Conservation (phyloP, 163 green algal species). For the Prototheca wickerhamii region DNA sequence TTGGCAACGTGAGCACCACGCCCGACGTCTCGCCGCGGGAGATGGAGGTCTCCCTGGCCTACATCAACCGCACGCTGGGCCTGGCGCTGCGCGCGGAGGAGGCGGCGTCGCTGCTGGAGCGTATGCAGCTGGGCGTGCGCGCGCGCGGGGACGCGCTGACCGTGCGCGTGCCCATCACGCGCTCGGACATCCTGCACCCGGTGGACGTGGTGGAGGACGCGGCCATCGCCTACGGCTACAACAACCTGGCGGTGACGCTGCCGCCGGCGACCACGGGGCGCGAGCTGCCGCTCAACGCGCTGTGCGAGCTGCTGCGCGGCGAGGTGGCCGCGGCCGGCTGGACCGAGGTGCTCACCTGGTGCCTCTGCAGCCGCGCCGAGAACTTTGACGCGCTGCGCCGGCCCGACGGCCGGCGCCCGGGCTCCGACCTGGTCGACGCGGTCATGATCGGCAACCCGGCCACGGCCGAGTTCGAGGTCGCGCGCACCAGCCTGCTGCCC, state of each 20-base stretch:
- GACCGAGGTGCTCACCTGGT: constrained; percentile 82
- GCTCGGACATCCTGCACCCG: constrained; percentile 89
- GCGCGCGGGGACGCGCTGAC: constrained; percentile 16
- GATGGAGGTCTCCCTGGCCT: constrained; percentile 59
- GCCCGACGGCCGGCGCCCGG: neutral
- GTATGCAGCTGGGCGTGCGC: constrained; percentile 60
- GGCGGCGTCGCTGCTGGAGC: constrained; percentile 54
- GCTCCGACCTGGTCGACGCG: constrained; percentile 43
- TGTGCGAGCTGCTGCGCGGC: constrained; percentile 71
- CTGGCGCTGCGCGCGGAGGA: constrained; percentile 46
- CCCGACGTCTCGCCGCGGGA: constrained; percentile 62
- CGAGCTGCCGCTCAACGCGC: constrained; percentile 87
- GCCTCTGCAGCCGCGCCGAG: constrained; percentile 66
- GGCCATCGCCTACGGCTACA: constrained; percentile 96
- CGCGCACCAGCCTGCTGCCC: constrained; percentile 76
- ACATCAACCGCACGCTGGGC: constrained; percentile 82
- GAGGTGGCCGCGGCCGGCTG: constrained; percentile 36
- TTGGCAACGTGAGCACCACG: constrained; percentile 55
- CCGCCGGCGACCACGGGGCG: constrained; percentile 62
- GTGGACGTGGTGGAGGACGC: constrained; percentile 96
- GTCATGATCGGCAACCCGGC: constrained; percentile 90
- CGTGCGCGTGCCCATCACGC: constrained; percentile 70
- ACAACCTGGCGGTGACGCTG: constrained; percentile 77
- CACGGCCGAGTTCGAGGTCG: constrained; percentile 94
- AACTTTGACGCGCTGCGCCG: constrained; percentile 65